These are phyloP conservation scores for Quercus lobata DNA, from an alignment of 331 rosid genomes.

Conservation along the genomic window DNA sequence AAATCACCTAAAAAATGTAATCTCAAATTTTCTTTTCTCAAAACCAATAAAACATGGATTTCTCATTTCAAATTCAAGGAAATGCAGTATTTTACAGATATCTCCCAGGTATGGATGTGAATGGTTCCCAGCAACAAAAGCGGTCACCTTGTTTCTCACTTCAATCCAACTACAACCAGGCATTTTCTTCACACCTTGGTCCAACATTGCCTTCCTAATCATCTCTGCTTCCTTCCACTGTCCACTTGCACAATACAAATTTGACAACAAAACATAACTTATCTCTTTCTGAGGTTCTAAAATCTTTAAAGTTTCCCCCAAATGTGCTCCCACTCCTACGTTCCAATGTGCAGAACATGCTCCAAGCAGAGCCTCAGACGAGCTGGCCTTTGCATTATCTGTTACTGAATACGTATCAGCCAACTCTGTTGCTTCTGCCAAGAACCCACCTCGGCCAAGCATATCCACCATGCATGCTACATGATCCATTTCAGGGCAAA, in stretches of 20 bases:
- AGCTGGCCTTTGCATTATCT: constrained; percentile 21
- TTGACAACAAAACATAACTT: constrained; percentile 64
- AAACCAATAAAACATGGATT: constrained; percentile 34
- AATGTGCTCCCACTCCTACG: constrained; percentile 29
- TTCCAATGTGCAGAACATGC: constrained; percentile 59
- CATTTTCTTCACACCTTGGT: constrained; percentile 72
- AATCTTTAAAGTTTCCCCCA: constrained; percentile 49
- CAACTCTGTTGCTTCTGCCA: constrained; percentile 57
- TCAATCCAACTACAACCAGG: constrained; percentile 92
- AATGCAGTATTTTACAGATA: constrained; percentile 26
- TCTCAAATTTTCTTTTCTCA: not conserved
- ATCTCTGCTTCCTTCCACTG: constrained; percentile 83
- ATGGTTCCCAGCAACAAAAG: constrained; percentile 68
- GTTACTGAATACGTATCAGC: constrained; percentile 36
- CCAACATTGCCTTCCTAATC: constrained; percentile 59
- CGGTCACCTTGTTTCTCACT: constrained; percentile 48
- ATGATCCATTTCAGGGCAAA: constrained; percentile 56
- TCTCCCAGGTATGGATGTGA: constrained; percentile 36
- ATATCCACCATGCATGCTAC: constrained; percentile 79
- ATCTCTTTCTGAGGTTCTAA: constrained; percentile 53
- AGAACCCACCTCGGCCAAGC: constrained; percentile 69
- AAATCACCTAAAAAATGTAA: no score
- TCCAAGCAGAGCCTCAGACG: constrained; percentile 57
- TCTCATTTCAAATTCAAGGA: constrained; percentile 62
- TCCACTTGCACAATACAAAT: constrained; percentile 64